Evolutionary conservation across 352 stramenopile species (phyloP).

Genomic region (Globisporangium camurandrum): DNA sequence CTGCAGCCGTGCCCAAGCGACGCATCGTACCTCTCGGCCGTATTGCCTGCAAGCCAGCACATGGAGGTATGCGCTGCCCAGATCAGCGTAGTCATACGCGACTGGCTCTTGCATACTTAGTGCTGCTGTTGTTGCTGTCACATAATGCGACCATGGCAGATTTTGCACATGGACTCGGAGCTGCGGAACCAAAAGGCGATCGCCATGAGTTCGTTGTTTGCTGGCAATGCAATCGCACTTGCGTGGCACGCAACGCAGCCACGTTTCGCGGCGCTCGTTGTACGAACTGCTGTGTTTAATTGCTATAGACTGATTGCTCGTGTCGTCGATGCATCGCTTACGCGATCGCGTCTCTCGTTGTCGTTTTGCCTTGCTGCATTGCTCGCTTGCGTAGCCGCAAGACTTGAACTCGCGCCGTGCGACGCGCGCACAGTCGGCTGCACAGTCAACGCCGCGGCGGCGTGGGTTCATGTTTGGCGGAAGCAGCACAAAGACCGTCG

Average conservation of each 20-base stretch:
- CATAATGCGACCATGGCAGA: conserved; percentile 16
- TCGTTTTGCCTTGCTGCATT: background rate
- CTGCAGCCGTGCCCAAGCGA: conserved; percentile 30
- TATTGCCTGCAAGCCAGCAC: conserved; percentile 40
- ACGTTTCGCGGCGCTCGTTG: conserved; percentile 48
- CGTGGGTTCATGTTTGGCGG: conserved; percentile 72
- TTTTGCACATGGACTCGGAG: conserved; percentile 64
- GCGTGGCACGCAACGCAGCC: conserved; percentile 48
- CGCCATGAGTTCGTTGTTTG: conserved; percentile 47
- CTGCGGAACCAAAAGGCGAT: conserved; percentile 58
- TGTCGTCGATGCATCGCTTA: background rate
- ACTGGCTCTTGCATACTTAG: background rate
- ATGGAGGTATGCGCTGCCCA: conserved; percentile 32
- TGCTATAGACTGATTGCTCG: background rate
- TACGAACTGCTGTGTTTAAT: too few relatives aligned
- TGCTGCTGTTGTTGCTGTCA: background rate
- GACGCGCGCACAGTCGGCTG: conserved; percentile 26
- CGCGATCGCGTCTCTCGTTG: background rate
- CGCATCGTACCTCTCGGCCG: conserved; percentile 28
- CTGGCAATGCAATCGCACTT: conserved; percentile 46
- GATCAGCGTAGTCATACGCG: background rate
- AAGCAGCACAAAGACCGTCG: conserved; percentile 24
- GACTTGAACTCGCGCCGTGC: conserved; percentile 36
- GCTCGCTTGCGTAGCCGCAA: conserved; percentile 29
- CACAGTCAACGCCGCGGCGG: conserved; percentile 28